Evolutionary conservation across 805 yeast species (phyloP).

Genomic region (Lipomyces lipofer): DNA sequence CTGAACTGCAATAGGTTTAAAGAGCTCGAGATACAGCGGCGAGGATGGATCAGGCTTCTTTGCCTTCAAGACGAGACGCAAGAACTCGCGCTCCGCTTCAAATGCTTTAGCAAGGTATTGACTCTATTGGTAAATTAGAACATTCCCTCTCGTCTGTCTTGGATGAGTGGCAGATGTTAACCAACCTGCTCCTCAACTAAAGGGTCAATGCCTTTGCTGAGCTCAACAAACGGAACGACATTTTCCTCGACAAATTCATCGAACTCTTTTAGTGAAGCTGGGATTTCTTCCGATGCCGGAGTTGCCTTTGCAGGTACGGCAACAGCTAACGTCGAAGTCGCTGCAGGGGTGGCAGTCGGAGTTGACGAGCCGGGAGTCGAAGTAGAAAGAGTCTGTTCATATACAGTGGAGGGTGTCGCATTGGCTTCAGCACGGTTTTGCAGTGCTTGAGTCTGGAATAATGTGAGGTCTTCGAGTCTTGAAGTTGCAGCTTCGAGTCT

Average conservation of each 20-base stretch:
- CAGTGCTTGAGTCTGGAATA: conserved; percentile 65
- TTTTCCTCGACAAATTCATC: conserved; percentile 52
- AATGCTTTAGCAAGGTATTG: conserved; percentile 55
- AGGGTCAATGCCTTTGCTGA: conserved; percentile 57
- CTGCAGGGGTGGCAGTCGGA: conserved; percentile 19
- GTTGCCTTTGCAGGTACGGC: conserved; percentile 30
- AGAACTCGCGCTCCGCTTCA: conserved; percentile 56
- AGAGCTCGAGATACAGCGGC: conserved; percentile 54
- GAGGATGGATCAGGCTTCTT: conserved; percentile 58
- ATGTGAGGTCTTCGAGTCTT: conserved; percentile 83
- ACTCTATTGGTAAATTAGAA: too few relatives aligned
- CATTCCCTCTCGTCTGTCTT: not conserved
- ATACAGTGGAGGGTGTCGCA: too few relatives aligned
- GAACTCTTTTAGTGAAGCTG: conserved; percentile 42
- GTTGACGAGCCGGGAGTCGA: not conserved
- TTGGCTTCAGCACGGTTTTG: conserved; percentile 30
- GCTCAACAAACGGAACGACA: conserved; percentile 60
- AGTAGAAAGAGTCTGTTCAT: too few relatives aligned
- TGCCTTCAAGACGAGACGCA: conserved; percentile 59
- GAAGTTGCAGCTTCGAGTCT: conserved; percentile 92
- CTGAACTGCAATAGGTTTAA: conserved; percentile 66
- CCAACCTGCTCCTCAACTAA: conserved; percentile 52
- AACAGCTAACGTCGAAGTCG: conserved; percentile 33
- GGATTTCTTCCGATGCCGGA: conserved; percentile 26
- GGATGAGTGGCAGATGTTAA: conserved; percentile 8